phyloP scores from a whole-genome alignment of 1,139 yeast genomes.

The Suhomyces anneliseae region DNA sequence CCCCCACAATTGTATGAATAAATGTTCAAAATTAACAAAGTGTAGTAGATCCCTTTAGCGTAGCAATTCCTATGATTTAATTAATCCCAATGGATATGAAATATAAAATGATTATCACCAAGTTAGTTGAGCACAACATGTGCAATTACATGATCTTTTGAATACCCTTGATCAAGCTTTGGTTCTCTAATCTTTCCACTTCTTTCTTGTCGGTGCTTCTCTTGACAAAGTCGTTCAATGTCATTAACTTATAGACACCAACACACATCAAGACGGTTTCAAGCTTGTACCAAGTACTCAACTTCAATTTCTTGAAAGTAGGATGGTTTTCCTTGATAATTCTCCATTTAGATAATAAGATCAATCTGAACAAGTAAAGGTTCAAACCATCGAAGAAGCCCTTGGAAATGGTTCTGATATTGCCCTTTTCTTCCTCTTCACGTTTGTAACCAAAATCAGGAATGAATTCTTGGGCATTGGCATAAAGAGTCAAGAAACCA shows the following conservation, averaged over 20 bases:
- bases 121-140: too few species aligned
- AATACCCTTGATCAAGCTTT: conserved; percentile 13
- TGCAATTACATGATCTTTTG: conserved; percentile 11
- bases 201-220: conserved; percentile 2
- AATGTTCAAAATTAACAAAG: not conserved
- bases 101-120: too few species aligned
- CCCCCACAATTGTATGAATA: not conserved
- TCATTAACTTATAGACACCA: conserved; percentile 43
- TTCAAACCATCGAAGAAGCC: conserved; percentile 31
- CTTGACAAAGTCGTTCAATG: conserved; percentile 35
- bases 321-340: conserved; percentile 43
- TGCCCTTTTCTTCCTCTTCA: conserved; percentile 11
- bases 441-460: conserved; percentile 26
- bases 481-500: conserved; percentile 31
- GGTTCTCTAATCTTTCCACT: not conserved
- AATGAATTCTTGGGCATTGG: conserved; percentile 27
- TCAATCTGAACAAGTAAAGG: conserved; percentile 36
- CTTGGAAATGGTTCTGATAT: conserved; percentile 29
- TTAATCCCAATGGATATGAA: too few species aligned
- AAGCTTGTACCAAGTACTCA: conserved; percentile 34
- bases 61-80: too few species aligned
- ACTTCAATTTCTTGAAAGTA: conserved; percentile 24
- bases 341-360: conserved; percentile 45
- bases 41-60: too few species aligned
- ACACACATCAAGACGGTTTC: conserved; percentile 39